These are phyloP conservation scores for Sonneratia caseolaris DNA, from an alignment of 345 rosid species.

Conservation along the genomic window DNA sequence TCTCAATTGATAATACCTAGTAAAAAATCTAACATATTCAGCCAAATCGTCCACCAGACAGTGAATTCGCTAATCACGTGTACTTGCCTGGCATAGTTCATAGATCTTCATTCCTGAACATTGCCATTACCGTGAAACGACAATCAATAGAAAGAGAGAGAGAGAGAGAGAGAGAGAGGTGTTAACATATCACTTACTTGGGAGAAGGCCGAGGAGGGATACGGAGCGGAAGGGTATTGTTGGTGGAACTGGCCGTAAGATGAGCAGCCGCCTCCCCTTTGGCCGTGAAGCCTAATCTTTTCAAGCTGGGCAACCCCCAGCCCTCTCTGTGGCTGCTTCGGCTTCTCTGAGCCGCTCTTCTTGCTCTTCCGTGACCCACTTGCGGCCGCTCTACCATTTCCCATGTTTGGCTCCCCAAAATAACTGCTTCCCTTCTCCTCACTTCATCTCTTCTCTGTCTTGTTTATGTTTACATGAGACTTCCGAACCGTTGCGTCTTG, in stretches of 20 bases:
- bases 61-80: neutral
- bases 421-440: constrained; percentile 50
- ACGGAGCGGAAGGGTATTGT: constrained; percentile 12
- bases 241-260: constrained; percentile 14
- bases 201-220: constrained; percentile 39
- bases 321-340: constrained; percentile 90
- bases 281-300: constrained; percentile 19
- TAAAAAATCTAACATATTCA: neutral
- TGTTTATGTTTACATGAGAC: neutral
- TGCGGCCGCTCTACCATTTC: constrained; percentile 40
- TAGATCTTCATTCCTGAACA: neutral
- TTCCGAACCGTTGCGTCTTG: neutral
- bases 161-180: neutral
- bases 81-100: neutral
- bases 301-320: constrained; percentile 97
- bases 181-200: constrained; percentile 33
- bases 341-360: constrained; percentile 43
- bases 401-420: constrained; percentile 70
- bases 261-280: constrained; percentile 19
- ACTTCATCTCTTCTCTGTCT: constrained; percentile 28
- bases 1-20: neutral
- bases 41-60: neutral
- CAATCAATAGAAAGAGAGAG: neutral
- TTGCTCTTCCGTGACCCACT: constrained; percentile 75
- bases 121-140: no score